These are phyloP conservation scores for Macrophomina pseudophaseolina DNA, from an alignment of 2,329 filamentous ascomycete species.

Conservation along the genomic window DNA sequence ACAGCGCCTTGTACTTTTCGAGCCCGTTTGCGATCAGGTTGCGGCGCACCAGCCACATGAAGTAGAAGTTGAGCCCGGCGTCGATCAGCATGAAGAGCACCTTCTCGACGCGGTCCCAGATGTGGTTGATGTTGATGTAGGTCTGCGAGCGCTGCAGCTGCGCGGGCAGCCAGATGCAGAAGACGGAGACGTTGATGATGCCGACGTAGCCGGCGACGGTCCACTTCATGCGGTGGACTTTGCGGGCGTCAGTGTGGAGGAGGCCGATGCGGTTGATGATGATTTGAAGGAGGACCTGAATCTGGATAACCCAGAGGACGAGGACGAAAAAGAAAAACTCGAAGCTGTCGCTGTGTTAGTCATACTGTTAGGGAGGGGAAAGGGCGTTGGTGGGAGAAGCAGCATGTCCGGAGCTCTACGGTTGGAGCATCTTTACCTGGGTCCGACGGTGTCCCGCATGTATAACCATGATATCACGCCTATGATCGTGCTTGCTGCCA, in stretches of 20 bases:
- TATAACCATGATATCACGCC: constrained; percentile 49
- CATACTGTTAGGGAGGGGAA: neutral
- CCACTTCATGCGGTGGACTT: constrained; percentile 31
- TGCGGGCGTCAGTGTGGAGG: constrained; percentile 32
- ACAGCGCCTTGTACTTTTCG: constrained; percentile 35
- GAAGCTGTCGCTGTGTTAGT: constrained; percentile 14
- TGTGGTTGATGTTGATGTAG: constrained; percentile 37
- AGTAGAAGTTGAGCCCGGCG: constrained; percentile 36
- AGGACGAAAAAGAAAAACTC: constrained; percentile 30
- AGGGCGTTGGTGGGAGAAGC: neutral
- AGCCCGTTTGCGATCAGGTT: constrained; percentile 37
- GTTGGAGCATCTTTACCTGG: constrained; percentile 34
- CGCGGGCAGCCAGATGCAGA: constrained; percentile 38
- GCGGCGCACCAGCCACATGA: constrained; percentile 35
- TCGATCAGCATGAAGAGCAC: constrained; percentile 35
- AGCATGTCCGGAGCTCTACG: neutral
- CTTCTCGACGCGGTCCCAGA: constrained; percentile 56
- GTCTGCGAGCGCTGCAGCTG: constrained; percentile 34
- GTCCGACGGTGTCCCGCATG: constrained; percentile 42
- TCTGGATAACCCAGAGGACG: constrained; percentile 53
- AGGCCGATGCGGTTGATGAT: constrained; percentile 38
- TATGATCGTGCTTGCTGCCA: constrained; percentile 47
- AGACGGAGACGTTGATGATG: constrained; percentile 39
- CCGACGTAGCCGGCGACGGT: constrained; percentile 31
- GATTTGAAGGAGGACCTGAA: constrained; percentile 33